phyloP scores from a whole-genome alignment of 2,329 filamentous ascomycete genomes.

The Chaetomium strumarium region DNA sequence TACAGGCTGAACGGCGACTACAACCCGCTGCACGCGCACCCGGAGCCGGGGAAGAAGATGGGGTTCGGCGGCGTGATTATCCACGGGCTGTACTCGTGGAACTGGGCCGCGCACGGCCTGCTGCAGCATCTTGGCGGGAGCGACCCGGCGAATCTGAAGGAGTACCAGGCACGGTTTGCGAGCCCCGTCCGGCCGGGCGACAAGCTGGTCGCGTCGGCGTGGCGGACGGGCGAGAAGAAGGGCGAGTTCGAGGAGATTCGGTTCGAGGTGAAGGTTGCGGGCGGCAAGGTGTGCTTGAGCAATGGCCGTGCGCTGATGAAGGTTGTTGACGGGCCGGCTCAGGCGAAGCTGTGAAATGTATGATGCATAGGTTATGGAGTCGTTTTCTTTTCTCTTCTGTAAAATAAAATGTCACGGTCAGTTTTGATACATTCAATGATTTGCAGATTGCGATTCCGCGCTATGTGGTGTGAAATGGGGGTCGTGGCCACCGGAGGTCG shows the following conservation, averaged over 20 bases:
- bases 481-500: too few species aligned
- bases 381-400: background rate
- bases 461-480: too few species aligned
- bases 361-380: background rate
- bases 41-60: slow-evolving; percentile 81
- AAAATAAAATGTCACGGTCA: too few species aligned
- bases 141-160: slow-evolving; percentile 74
- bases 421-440: too few species aligned
- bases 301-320: slow-evolving; percentile 80
- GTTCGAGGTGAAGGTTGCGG: slow-evolving; percentile 71
- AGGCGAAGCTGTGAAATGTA: slow-evolving; percentile 55
- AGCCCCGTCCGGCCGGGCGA: slow-evolving; percentile 79
- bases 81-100: slow-evolving; percentile 86
- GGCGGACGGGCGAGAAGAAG: slow-evolving; percentile 65
- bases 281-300: slow-evolving; percentile 78
- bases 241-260: slow-evolving; percentile 75
- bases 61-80: slow-evolving; percentile 86
- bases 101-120: slow-evolving; percentile 67
- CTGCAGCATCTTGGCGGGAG: slow-evolving; percentile 67
- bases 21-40: slow-evolving; percentile 85
- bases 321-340: slow-evolving; percentile 47
- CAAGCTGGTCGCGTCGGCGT: slow-evolving; percentile 74
- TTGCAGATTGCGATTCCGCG: too few species aligned
- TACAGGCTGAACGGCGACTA: slow-evolving; percentile 91
- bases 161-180: slow-evolving; percentile 85